These are phyloP conservation scores for Euphorbia schlechtendalii DNA, from an alignment of 441 rosid species.

Conservation along the genomic window DNA sequence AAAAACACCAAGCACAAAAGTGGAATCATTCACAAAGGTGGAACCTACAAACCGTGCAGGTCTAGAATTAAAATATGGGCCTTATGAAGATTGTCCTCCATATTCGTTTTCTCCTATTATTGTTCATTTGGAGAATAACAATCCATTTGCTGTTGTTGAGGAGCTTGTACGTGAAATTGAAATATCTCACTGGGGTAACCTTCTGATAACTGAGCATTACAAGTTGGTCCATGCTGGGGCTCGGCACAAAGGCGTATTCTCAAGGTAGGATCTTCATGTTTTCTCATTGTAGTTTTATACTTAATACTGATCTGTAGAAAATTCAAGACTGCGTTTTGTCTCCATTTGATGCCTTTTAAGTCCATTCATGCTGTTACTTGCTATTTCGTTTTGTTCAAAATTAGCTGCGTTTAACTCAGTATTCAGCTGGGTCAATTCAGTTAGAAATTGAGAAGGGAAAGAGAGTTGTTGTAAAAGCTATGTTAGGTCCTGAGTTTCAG, in stretches of 20 bases:
- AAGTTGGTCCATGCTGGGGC: conserved; percentile 89
- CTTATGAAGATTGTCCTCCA: conserved; percentile 65
- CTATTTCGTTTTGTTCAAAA: too few species aligned
- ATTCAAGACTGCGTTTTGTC: too few species aligned
- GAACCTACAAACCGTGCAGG: conserved; percentile 76
- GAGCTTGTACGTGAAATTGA: conserved; percentile 94
- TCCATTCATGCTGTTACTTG: too few species aligned
- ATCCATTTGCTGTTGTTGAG: conserved; percentile 96
- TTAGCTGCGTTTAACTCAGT: too few species aligned
- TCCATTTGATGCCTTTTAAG: too few species aligned
- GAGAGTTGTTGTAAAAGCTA: too few species aligned
- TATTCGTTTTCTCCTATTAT: conserved; percentile 71
- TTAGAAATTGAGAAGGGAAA: too few species aligned
- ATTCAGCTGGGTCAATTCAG: too few species aligned
- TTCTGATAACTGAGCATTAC: conserved; percentile 89
- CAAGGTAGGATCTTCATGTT: conserved; percentile 47
- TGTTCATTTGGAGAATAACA: conserved; percentile 87
- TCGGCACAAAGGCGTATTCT: conserved; percentile 87
- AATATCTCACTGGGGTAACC: conserved; percentile 97
- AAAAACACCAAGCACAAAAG: conserved; percentile 72
- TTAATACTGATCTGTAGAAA: too few species aligned
- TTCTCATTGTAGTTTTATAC: conserved; percentile 3
- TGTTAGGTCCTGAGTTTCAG: too few species aligned
- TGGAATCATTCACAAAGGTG: conserved; percentile 79
- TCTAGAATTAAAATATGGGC: conserved; percentile 82